These are phyloP conservation scores for Phytophthora multivora DNA, from an alignment of 352 stramenopile genomes.

Conservation along the genomic window DNA sequence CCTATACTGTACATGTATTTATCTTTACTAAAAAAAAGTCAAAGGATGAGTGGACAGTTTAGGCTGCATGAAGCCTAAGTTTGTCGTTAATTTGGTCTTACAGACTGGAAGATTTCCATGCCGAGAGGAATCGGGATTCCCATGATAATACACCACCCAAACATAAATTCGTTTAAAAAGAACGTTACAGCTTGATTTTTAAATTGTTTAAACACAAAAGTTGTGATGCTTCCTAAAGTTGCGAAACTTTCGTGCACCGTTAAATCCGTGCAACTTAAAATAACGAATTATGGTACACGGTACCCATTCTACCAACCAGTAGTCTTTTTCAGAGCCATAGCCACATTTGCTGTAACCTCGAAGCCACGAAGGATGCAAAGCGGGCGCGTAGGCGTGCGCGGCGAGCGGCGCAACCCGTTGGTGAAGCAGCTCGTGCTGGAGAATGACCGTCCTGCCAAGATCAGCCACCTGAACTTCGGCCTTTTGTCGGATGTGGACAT, in stretches of 20 bases:
- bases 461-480: constrained; percentile 98
- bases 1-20: too few species aligned
- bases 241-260: too few species aligned
- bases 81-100: too few species aligned
- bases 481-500: constrained; percentile 96
- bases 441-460: constrained; percentile 92
- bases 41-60: too few species aligned
- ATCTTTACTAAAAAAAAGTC: too few species aligned
- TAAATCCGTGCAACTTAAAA: too few species aligned
- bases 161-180: too few species aligned
- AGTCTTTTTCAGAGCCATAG: constrained; percentile 3
- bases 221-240: too few species aligned
- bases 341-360: not conserved
- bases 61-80: too few species aligned
- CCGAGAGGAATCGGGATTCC: constrained; percentile 98
- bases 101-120: constrained; percentile 96
- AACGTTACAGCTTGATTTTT: too few species aligned
- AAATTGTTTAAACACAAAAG: too few species aligned
- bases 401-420: constrained; percentile 83
- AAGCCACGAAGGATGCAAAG: constrained; percentile 37
- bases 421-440: constrained; percentile 91
- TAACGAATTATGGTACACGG: not conserved
- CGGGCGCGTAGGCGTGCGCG: constrained; percentile 25
- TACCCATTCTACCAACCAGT: constrained; percentile 15
- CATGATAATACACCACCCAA: constrained; percentile 97